These are phyloP conservation scores for Nakaseomyces kungkrabaensis DNA, from an alignment of 1,139 yeast genomes.

Conservation along the genomic window DNA sequence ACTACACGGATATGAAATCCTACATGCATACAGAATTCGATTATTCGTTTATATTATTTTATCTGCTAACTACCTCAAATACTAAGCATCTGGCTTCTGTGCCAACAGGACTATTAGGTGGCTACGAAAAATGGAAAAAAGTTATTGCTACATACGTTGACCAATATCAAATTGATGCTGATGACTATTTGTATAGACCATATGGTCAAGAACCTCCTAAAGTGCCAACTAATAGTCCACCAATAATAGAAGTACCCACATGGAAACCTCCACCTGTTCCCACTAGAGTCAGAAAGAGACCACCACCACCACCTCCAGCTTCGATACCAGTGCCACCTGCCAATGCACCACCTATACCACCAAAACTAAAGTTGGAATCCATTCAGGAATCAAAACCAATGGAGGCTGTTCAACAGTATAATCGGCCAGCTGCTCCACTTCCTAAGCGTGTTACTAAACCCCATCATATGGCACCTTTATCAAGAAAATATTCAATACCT, in stretches of 20 bases:
- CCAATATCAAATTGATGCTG: constrained; percentile 13
- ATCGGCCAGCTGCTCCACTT: constrained; percentile 3
- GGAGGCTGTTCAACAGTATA: background rate
- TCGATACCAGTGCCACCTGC: constrained; percentile 10
- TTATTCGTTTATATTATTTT: constrained; percentile 25
- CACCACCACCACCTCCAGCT: constrained; percentile 25
- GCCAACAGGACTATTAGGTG: constrained; percentile 27
- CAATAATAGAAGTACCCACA: constrained; percentile 10
- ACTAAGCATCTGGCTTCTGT: constrained; percentile 12
- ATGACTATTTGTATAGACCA: constrained; percentile 19
- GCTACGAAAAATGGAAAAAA: constrained; percentile 29
- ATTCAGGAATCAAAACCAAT: background rate
- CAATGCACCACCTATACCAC: constrained; percentile 15
- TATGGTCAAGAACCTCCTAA: constrained; percentile 9
- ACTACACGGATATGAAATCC: constrained; percentile 39
- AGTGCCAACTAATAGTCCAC: constrained; percentile 2
- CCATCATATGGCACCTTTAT: background rate
- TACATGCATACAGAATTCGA: constrained; percentile 30
- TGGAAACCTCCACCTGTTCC: constrained; percentile 24
- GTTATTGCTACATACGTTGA: constrained; percentile 15
- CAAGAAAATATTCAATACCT: constrained; percentile 21
- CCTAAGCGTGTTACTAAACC: constrained; percentile 3
- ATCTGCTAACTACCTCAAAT: constrained; percentile 18
- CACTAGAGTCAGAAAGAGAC: constrained; percentile 17
- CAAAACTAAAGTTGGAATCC: constrained; percentile 8